These are phyloP conservation scores for Suillus luteus DNA, from an alignment of 768 basidiomycete species.

Conservation along the genomic window DNA sequence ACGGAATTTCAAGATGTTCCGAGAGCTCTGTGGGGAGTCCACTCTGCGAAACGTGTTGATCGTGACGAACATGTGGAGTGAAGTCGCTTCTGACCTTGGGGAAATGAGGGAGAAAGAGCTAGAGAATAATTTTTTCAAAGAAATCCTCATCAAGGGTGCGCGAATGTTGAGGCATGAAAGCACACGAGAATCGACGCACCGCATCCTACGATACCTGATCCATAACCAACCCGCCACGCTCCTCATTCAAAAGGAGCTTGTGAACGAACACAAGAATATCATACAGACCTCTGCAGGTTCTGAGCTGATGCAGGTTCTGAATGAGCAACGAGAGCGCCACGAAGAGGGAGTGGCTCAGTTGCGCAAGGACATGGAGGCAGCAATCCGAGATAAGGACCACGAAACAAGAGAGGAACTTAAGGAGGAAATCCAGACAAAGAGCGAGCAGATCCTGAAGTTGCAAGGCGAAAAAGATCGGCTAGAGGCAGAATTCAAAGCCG, in stretches of 20 bases:
- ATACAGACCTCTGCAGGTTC: constrained; percentile 47
- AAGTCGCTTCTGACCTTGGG: constrained; percentile 31
- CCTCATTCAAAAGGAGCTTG: constrained; percentile 49
- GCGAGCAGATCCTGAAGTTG: constrained; percentile 4
- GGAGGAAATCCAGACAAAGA: constrained; percentile 23
- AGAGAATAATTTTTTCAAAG: constrained; percentile 41
- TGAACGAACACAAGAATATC: constrained; percentile 40
- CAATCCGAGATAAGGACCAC: constrained; percentile 40
- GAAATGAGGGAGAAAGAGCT: constrained; percentile 42
- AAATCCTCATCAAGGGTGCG: constrained; percentile 43
- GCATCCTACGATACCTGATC: constrained; percentile 41
- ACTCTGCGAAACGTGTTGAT: constrained; percentile 44
- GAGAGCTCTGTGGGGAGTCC: constrained; percentile 45
- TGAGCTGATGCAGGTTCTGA: constrained; percentile 46
- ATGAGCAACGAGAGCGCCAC: constrained; percentile 41
- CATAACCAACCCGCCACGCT: constrained; percentile 38
- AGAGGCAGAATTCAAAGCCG: constrained; percentile 5
- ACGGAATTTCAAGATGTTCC: constrained; percentile 44
- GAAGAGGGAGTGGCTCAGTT: constrained; percentile 43
- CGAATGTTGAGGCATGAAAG: constrained; percentile 38
- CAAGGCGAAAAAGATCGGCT: constrained; percentile 5
- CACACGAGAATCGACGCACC: constrained; percentile 39
- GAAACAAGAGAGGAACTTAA: constrained; percentile 41
- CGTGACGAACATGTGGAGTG: constrained; percentile 49
- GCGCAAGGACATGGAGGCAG: constrained; percentile 43